Percentiles rank a stretch among this genome's conserved stretches.
These are phyloP conservation scores for Fonsecaea nubica DNA, from an alignment of 2,329 filamentous ascomycete genomes.

Conservation along the genomic window DNA sequence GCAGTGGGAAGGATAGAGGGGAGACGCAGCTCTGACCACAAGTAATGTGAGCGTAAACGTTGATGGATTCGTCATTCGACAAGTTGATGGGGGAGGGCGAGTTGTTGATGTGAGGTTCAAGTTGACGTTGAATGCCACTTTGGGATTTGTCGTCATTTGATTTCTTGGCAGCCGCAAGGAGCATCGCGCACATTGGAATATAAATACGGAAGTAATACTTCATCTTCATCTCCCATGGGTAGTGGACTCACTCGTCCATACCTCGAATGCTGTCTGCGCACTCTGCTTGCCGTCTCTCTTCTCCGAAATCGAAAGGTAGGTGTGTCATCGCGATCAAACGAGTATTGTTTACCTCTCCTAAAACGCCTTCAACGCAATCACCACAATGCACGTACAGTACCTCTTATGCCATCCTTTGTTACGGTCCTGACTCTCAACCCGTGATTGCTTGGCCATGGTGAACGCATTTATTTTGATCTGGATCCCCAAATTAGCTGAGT, in stretches of 20 bases:
- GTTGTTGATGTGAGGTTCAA: slow-evolving; percentile 2
- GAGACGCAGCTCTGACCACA: background rate
- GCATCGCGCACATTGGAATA: background rate
- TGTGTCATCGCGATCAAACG: background rate
- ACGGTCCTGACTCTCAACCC: background rate
- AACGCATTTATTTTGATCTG: background rate
- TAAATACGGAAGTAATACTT: background rate
- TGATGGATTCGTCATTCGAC: background rate
- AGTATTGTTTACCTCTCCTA: background rate
- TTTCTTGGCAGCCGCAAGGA: background rate
- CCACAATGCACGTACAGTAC: background rate
- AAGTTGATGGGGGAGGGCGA: background rate
- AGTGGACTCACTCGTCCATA: background rate
- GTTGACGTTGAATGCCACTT: background rate
- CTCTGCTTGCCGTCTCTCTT: background rate
- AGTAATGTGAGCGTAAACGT: background rate
- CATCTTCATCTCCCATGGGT: background rate
- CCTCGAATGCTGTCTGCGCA: background rate
- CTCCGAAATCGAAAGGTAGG: background rate
- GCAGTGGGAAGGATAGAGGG: background rate
- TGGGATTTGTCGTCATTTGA: background rate
- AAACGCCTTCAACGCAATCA: background rate
- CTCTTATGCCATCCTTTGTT: background rate
- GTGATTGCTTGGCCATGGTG: background rate
- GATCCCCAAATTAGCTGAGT: background rate